A percentile compares a stretch with the other conserved stretches of the same genome.
Conservation (phyloP, 306 rosid genomes). For the Lathyrus oleraceus region DNA sequence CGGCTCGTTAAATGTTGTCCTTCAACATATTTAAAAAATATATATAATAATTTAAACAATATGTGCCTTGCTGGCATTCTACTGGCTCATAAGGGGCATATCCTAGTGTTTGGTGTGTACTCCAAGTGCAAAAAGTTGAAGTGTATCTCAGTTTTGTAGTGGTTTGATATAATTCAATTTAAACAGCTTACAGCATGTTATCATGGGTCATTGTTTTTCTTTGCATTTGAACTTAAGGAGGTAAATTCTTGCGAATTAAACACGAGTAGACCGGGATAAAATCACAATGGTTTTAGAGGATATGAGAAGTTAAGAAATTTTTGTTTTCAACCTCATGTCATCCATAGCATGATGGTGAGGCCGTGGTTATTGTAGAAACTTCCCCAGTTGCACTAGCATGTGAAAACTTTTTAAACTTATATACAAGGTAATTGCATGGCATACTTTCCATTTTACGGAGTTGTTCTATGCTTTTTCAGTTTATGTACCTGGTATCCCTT, state of each 20-base stretch:
- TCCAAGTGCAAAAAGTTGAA: constrained; percentile 7
- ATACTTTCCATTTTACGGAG: constrained; percentile 26
- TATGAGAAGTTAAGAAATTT: background rate
- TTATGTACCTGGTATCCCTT: constrained; percentile 29
- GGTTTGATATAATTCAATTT: constrained; percentile 14
- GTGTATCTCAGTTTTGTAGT: background rate
- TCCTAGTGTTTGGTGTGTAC: background rate
- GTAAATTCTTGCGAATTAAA: constrained; percentile 11
- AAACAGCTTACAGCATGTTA: constrained; percentile 10
- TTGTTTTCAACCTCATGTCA: constrained; percentile 16
- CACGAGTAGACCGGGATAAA: background rate
- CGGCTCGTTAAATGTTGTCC: background rate
- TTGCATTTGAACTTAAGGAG: constrained; percentile 7
- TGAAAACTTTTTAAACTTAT: background rate
- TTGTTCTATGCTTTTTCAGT: constrained; percentile 32
- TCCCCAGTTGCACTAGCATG: background rate
- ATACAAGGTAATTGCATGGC: background rate
- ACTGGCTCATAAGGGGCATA: constrained; percentile 3
- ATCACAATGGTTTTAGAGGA: constrained; percentile 13
- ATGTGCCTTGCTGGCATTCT: background rate
- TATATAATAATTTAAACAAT: background rate
- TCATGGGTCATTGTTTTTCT: constrained; percentile 15
- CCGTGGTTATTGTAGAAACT: constrained; percentile 13
- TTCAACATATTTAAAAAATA: background rate
- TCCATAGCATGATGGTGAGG: constrained; percentile 10